phyloP scores from a whole-genome alignment of 495 filamentous ascomycete genomes.

The Stereocaulon alpinum region DNA sequence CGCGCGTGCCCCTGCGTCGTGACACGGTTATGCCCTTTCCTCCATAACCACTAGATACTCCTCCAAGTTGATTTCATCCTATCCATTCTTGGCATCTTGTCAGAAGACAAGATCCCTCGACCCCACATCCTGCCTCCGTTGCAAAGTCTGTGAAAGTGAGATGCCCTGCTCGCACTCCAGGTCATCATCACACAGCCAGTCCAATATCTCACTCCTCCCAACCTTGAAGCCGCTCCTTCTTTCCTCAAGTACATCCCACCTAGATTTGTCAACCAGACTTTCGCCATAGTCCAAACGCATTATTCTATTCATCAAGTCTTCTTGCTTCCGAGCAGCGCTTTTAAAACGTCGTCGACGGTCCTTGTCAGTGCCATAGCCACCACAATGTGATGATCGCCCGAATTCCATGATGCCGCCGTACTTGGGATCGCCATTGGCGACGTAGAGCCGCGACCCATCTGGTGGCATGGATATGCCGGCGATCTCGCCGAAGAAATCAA shows the following conservation, averaged over 20 bases:
- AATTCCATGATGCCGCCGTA: slow-evolving; percentile 76
- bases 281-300: background rate
- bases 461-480: slow-evolving; percentile 65
- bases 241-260: background rate
- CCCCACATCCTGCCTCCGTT: background rate
- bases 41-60: background rate
- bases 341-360: slow-evolving; percentile 2
- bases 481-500: slow-evolving; percentile 82
- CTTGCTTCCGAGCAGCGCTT: background rate
- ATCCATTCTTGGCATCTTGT: background rate
- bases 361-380: background rate
- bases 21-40: background rate
- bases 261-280: background rate
- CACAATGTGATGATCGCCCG: slow-evolving; percentile 28
- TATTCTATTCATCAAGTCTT: background rate
- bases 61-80: background rate
- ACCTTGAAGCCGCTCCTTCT: slow-evolving; percentile 6
- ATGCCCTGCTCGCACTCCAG: slow-evolving; percentile 2
- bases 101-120: background rate
- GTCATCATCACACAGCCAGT: slow-evolving; percentile 10
- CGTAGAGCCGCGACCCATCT: slow-evolving; percentile 59
- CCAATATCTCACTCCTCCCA: background rate
- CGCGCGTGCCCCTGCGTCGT: background rate
- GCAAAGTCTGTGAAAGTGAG: background rate
- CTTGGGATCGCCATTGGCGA: slow-evolving; percentile 62